Evolutionary conservation across 1,284 basidiomycete genomes (phyloP), one percentile per base, ranked within the genome.

Genomic region (Tilletia horrida): DNA sequence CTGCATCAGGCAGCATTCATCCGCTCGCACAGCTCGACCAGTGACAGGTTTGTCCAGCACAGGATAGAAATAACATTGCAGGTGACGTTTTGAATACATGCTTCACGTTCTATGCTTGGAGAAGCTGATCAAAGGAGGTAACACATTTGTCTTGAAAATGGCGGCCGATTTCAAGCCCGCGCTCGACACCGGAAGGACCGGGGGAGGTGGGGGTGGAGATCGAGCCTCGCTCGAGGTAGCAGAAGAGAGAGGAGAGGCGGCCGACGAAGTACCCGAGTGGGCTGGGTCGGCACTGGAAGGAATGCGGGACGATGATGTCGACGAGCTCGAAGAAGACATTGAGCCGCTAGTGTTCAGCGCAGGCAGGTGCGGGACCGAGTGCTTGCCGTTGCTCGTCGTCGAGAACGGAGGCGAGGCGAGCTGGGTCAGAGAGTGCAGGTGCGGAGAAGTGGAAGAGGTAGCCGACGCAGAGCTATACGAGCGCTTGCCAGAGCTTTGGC

Each of bases 81-180:
- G 35, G 35, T 40, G 35, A 40, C 35, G 4, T 40, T 40, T 40
- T 40, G 6, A 40, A 40, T 40, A 40, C 35, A 40, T 40, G 35
- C 35, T 40, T 40, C 35, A 40, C 6, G 4, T 40, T 40, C 35
- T 52, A 52, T 52, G 50, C 2, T 52, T 21, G 2, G n/a, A n/a
- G 23, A 52, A 52, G 21, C 50, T 52, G 50, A 59, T 59, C 55
- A 59, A 59, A 4, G 55, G 55, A 25, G 55, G 55, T 21, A 59
- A 59, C 55, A 29, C 31, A 29, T 59, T 59, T 29, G 55, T 35
- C 55, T 59, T 59, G 29, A 59, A 40, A 3, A 23, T 27, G 23
- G 50, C 50, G 27, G 23, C 50, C 23, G 23, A 21, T 11, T 27
- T 27, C 50, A 27, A 18, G 21, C 45, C 45, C 45, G 45, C 45